Percentiles rank a stretch among this genome's conserved stretches.
Conservation (phyloP, 106 monocot genomes). For the Amphibolis antarctica region DNA sequence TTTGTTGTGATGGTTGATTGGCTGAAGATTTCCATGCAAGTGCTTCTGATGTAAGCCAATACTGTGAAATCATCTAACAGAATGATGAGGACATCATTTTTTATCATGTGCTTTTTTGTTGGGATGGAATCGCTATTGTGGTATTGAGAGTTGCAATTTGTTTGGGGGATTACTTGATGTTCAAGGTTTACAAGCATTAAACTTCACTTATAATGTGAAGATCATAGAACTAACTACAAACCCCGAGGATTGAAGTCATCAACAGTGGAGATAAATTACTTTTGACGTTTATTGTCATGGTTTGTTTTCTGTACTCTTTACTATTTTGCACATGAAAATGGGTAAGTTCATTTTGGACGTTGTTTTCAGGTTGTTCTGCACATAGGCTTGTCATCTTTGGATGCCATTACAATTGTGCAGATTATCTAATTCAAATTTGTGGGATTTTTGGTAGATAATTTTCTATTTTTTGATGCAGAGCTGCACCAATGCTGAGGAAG, state of each 20-base stretch:
- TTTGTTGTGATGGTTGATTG: too few species aligned
- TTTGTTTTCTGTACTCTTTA: slow-evolving; percentile 2
- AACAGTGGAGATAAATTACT: not conserved
- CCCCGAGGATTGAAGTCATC: not conserved
- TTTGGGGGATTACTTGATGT: not conserved
- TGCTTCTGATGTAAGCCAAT: too few species aligned
- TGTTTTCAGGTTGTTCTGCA: too few species aligned
- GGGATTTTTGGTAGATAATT: not conserved
- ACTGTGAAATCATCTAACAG: not conserved
- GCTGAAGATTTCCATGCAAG: too few species aligned
- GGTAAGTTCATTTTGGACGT: not conserved
- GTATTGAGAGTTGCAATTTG: not conserved
- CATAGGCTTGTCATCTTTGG: too few species aligned
- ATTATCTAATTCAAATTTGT: not conserved
- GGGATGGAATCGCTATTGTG: not conserved
- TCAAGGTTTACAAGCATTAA: not conserved
- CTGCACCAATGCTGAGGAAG: not conserved
- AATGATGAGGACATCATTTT: not conserved
- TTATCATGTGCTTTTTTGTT: not conserved
- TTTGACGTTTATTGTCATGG: not conserved
- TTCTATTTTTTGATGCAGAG: not conserved
- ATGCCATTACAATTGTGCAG: too few species aligned
- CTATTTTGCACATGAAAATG: not conserved
- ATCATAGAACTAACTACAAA: not conserved
- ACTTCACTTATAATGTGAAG: too few species aligned